Percentiles rank a stretch among this genome's conserved stretches.
These are phyloP conservation scores for Spirogloea muscicola DNA, from an alignment of 139 green algal species.

Conservation along the genomic window DNA sequence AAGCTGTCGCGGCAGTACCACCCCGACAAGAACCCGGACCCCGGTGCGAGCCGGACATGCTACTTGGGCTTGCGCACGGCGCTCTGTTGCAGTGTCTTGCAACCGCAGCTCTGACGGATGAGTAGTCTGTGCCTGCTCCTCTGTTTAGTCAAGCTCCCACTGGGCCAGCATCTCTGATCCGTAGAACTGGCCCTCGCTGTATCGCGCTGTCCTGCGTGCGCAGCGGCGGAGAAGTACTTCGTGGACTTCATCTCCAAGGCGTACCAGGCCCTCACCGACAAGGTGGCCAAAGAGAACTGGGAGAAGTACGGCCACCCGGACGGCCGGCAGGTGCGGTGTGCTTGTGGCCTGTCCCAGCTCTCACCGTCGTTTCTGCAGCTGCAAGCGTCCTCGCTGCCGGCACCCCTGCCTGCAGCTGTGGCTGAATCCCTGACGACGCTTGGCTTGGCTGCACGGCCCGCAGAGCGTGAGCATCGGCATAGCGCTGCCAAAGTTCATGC, in stretches of 20 bases:
- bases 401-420: no score
- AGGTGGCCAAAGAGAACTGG: slow-evolving; percentile 49
- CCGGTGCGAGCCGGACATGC: slow-evolving; percentile 8
- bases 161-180: background rate
- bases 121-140: background rate
- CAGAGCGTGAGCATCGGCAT: slow-evolving; percentile 48
- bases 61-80: background rate
- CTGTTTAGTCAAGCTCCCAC: background rate
- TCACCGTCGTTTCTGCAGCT: no score
- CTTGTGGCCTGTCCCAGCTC: background rate
- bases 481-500: slow-evolving; percentile 52
- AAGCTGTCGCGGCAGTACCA: slow-evolving; percentile 50
- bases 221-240: slow-evolving; percentile 52
- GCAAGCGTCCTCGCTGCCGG: no score
- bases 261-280: slow-evolving; percentile 59
- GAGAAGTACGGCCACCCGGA: slow-evolving; percentile 61
- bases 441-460: no score
- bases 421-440: no score
- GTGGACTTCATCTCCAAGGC: slow-evolving; percentile 54
- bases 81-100: background rate
- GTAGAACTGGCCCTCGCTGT: background rate
- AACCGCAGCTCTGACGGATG: no score
- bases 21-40: slow-evolving; percentile 59
- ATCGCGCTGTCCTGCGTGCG: slow-evolving; percentile 4
- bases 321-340: slow-evolving; percentile 34